These are phyloP conservation scores for Oryza meyeriana DNA, from an alignment of 176 grass and related monocot genomes.

Conservation along the genomic window DNA sequence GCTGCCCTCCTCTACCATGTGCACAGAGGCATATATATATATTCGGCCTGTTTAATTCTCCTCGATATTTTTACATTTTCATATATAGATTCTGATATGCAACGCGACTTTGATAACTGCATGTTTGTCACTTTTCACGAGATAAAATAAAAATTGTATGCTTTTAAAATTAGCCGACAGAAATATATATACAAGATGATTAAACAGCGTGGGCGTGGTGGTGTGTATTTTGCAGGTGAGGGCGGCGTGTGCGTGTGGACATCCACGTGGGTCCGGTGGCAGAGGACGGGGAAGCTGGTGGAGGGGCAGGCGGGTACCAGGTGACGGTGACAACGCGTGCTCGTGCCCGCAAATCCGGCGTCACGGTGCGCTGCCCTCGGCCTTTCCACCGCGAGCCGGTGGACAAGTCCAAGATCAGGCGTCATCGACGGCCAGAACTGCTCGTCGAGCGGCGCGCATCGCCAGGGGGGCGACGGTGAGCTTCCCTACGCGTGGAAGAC, in stretches of 20 bases:
- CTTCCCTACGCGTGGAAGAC: constrained; percentile 2
- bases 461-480: background rate
- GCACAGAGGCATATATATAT: background rate
- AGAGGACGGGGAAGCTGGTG: background rate
- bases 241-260: background rate
- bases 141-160: too few relatives aligned
- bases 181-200: too few relatives aligned
- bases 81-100: too few relatives aligned
- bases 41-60: too few relatives aligned
- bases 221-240: background rate
- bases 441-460: background rate
- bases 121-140: too few relatives aligned
- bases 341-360: background rate
- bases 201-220: too few relatives aligned
- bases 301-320: background rate
- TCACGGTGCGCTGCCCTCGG: background rate
- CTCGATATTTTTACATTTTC: too few relatives aligned
- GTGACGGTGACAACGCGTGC: constrained; percentile 22
- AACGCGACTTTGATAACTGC: too few relatives aligned
- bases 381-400: background rate
- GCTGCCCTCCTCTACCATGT: background rate
- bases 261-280: background rate
- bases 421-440: background rate
- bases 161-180: too few relatives aligned
- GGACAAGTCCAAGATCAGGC: background rate